phyloP scores from a whole-genome alignment of 2,329 filamentous ascomycete genomes.

The Cladosporium sp. region DNA sequence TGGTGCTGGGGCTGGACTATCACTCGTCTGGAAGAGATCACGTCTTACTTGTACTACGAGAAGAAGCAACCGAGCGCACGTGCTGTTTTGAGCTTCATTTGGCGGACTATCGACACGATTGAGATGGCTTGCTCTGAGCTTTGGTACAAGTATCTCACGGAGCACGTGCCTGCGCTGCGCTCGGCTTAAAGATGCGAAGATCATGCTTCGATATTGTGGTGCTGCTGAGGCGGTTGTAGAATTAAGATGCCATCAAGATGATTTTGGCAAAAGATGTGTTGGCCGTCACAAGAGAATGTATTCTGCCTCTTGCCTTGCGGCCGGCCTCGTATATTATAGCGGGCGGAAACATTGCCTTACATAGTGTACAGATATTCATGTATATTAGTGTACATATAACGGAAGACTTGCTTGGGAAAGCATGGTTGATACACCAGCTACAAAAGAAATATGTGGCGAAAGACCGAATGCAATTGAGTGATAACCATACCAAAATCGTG shows the following conservation, averaged over 20 bases:
- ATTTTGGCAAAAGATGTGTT: too few relatives aligned
- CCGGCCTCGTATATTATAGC: neutral
- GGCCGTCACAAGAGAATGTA: too few relatives aligned
- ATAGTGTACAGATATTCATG: neutral
- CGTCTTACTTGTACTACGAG: constrained; percentile 29
- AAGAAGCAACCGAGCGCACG: constrained; percentile 26
- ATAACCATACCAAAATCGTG: neutral
- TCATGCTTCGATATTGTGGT: neutral
- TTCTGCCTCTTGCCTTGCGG: neutral
- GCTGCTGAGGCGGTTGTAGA: too few relatives aligned
- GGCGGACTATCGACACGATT: constrained; percentile 30
- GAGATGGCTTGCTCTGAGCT: constrained; percentile 34
- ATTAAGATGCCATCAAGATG: too few relatives aligned
- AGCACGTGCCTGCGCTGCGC: neutral
- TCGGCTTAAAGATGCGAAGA: neutral
- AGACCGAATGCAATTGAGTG: neutral
- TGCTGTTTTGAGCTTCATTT: constrained; percentile 26
- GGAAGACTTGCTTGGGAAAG: neutral
- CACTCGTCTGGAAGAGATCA: constrained; percentile 33
- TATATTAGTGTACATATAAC: neutral
- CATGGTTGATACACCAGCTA: neutral
- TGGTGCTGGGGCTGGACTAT: constrained; percentile 34
- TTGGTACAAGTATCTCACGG: constrained; percentile 24
- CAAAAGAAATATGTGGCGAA: too few relatives aligned
- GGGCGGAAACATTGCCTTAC: rapidly evolving